Conservation (phyloP, 805 yeast species). For the Candida montana region DNA sequence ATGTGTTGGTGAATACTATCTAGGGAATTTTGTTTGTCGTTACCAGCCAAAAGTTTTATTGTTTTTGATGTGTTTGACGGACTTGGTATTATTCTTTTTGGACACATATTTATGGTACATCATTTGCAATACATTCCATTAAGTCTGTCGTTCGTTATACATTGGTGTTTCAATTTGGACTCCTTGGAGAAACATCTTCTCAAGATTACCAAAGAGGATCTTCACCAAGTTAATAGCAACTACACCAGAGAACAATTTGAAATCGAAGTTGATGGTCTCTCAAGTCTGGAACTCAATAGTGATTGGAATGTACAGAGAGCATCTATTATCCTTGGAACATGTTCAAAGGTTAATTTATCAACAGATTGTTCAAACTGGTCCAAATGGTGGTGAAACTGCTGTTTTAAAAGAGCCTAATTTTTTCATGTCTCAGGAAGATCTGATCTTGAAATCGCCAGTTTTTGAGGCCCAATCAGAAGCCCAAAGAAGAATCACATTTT, state of each 20-base stretch:
- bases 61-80: constrained; percentile 49
- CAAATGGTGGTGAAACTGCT: constrained; percentile 34
- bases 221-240: constrained; percentile 55
- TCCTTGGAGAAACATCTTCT: constrained; percentile 80
- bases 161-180: constrained; percentile 82
- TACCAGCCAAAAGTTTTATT: constrained; percentile 55
- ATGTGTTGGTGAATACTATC: constrained; percentile 57
- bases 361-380: constrained; percentile 51
- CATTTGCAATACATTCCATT: constrained; percentile 69
- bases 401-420: constrained; percentile 66
- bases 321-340: constrained; percentile 93
- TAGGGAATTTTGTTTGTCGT: constrained; percentile 50
- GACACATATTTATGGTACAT: constrained; percentile 87
- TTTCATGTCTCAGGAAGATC: constrained; percentile 80
- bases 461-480: constrained; percentile 70
- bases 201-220: constrained; percentile 71
- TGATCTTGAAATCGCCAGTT: constrained; percentile 50
- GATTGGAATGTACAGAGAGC: constrained; percentile 99
- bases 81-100: constrained; percentile 63
- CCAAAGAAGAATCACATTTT: constrained; percentile 75
- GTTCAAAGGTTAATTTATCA: constrained; percentile 94
- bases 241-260: constrained; percentile 84
- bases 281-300: constrained; percentile 99
- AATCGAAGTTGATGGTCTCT: constrained; percentile 93
- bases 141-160: constrained; percentile 64